Evolutionary conservation across 2,329 filamentous ascomycete genomes (phyloP), one percentile per base, ranked within the genome.

Genomic region (Pyrenophora tritici-repentis): DNA sequence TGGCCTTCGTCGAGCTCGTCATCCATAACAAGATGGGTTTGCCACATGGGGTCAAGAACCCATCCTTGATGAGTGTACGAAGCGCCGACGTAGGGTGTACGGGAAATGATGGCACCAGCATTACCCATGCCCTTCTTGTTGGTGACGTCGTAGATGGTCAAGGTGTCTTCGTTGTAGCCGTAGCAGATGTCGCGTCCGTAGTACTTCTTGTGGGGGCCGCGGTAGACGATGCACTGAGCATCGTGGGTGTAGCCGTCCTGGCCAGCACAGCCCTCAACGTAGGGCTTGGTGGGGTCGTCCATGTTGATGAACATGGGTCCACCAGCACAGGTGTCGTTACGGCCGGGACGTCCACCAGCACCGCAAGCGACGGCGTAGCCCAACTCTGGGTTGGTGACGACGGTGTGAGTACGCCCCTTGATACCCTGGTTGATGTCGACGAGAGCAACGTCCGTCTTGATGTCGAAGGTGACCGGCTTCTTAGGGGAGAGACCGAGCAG

Each of bases 231-330:
- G 68, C 83, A 85, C 68, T 86, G 82, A 3, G 82, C 81, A 57
- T 85, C 83, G 64, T 85, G 83, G 14, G 83, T 80, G 62, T 85
- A 85, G 50, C 82, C 82, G 62, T 84, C 83, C 29, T 77, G 67
- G n/a, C 75, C 72, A 4, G 78, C 77, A 61, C 82, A 85, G 22
- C 82, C 83, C 14, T 80, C 78, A 5, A 76, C 77, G 31, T 70
- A 78, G 10, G 69, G 69, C 55, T 71, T 70, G 26, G 63, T 48
- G 8, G 81, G 75, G 59, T 84, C 77, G n/a, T 75, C 75, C 32
- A 85, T 71, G 66, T 85, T 79, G 61, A 85, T 79, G 73, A 83
- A 83, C 69, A 83, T 82, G 24, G 84, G 71, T 7, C 83, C 83
- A 17, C 77, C 76, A 9, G 69, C 70, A 72, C 83, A 85, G 10